These are phyloP conservation scores for Coemansia sp. DNA, from an alignment of 192 early-diverging fungal genomes.

Conservation along the genomic window DNA sequence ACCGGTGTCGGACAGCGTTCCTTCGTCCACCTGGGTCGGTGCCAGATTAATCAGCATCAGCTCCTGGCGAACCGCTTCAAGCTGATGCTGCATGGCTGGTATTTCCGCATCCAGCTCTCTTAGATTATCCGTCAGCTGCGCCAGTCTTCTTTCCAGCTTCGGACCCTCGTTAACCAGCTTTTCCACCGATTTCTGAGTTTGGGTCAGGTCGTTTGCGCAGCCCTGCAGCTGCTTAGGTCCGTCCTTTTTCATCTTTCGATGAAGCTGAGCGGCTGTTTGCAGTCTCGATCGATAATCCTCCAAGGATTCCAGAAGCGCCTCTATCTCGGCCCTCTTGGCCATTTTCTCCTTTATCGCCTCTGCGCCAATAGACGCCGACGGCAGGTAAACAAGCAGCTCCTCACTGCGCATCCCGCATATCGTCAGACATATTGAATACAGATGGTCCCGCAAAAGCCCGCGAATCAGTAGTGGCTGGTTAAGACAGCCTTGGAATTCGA, in stretches of 20 bases:
- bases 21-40: neutral
- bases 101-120: neutral
- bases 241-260: neutral
- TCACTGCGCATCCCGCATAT: conserved; percentile 48
- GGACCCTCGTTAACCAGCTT: neutral
- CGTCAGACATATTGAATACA: conserved; percentile 19
- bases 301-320: neutral
- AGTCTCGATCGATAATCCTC: neutral
- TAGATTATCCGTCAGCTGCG: neutral
- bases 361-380: neutral
- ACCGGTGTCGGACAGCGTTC: neutral
- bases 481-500: conserved; percentile 12
- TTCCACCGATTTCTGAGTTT: neutral
- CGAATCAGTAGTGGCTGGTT: conserved; percentile 27
- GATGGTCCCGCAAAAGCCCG: conserved; percentile 11
- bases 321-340: conserved; percentile 3
- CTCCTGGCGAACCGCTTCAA: neutral
- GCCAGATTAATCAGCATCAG: neutral
- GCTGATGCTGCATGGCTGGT: neutral
- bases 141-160: neutral
- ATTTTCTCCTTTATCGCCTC: neutral
- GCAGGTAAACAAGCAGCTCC: conserved; percentile 22
- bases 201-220: neutral
- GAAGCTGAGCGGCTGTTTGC: neutral
- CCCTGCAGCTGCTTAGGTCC: neutral